Base-by-base conservation (phyloP, 139 green algal genomes). In the Volvox africanus region DNA sequence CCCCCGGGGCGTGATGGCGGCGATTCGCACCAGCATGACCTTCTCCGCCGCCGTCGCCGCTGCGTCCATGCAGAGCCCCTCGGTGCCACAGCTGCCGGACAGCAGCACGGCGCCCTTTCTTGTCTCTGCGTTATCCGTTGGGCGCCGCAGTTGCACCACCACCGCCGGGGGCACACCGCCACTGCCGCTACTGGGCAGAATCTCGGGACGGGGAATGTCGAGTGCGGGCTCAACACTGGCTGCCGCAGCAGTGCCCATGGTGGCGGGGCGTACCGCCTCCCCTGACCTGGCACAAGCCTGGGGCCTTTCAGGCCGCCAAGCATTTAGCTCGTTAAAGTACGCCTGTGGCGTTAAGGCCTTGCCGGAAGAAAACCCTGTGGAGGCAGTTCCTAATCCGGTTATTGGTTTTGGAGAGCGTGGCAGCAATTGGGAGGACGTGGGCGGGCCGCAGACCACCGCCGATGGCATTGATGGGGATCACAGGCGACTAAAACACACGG, bases 21-120 rank as follows among this genome's bases (percentile, higher is more conserved):
- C 75, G 33, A 36, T 80, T n/a, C 75, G 75, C 75, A 81, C 75
- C 75, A 81, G 75, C 75, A 81, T 81, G 75, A 61, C 30, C 75
- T 81, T 81, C 33, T 55, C 75, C 30, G 75, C 75, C 17, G 75
- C 75, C 32, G 75, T 81, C 75, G 75, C 75, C 75, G 75, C 75
- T 30, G 75, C 75, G 14, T 81, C 75, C 75, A 81, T 81, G 75
- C 75, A 55, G 1, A 81, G 12, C 30, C 75, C 75, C 3, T 81
- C 75, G 33, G 32, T 19, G 30, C 1, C 32, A 35, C 75, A 30
- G 32, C 30, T 55, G 75, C 18, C 75, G 32, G 32, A 20, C 33
- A 24, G 75, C 32, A 61, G 75, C 35, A 32, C 78, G 76, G 17
- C 36, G 30, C 76, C 33, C 3, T 84, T 30, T 24, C 35, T 62